Evolutionary conservation across 108 stramenopile genomes (phyloP), one percentile per base, ranked within the genome.

Genomic region (Chaetoceros tenuissimus): DNA sequence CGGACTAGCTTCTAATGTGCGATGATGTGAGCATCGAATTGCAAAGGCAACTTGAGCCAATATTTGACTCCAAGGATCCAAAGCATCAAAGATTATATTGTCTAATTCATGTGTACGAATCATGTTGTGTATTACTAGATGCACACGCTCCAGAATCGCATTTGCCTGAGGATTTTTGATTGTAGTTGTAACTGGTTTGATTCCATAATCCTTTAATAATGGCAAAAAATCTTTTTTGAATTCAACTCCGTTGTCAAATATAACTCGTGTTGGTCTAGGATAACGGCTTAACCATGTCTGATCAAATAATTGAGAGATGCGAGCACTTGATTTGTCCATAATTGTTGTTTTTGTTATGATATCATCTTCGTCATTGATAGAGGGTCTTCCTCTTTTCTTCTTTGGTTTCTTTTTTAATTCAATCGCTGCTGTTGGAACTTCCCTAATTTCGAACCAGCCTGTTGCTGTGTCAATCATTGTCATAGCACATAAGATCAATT

Each of bases 381-480:
- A n/a, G n/a, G n/a, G n/a, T n/a, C n/a, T n/a, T n/a, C n/a, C n/a
- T n/a, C n/a, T n/a, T n/a, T n/a, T n/a, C n/a, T n/a, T n/a, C n/a
- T n/a, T n/a, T n/a, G n/a, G n/a, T n/a, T n/a, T n/a, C n/a, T n/a
- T n/a, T n/a, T n/a, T n/a, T n/a, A n/a, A n/a, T n/a, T n/a, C n/a
- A n/a, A n/a, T n/a, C n/a, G n/a, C n/a, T n/a, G n/a, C n/a, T n/a
- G n/a, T n/a, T 53, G 59, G 59, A 20, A 68, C 27, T 49, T 64
- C 65, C 23, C 40, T 56, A 22, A 72, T 62, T 46, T 77, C 68
- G 34, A 77, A 73, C 71, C 71, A 73, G 13, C 71, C 54, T 3
- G 71, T 64, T 23, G 68, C 66, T 44, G 71, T 67, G 46, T 67
- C 66, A 24, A 71, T 70, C 68, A 78, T 73, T 2, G 71, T 77